Evolutionary conservation across 2,329 filamentous ascomycete genomes (phyloP), one percentile per base, ranked within the genome.

Genomic region (Stemphylium beticola): DNA sequence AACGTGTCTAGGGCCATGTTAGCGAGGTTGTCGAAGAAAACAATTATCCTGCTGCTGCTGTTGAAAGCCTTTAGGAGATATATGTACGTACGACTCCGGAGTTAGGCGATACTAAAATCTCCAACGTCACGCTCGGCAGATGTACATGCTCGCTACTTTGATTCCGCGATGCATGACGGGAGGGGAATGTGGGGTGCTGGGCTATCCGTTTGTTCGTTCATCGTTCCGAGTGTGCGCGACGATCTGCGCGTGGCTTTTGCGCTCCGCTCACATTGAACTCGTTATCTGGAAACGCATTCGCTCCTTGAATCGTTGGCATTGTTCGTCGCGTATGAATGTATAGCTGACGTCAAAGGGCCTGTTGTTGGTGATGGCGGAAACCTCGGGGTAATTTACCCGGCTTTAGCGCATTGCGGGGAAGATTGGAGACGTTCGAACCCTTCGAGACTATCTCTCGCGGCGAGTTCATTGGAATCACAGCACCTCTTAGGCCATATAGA

Each of bases 1-100:
- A 69, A 24, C 2, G 63, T 59, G 38, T 67, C 67, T 62, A 67
- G 11, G 24, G 69, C 65, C 70, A 73, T 73, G 56, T 57, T 49
- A 44, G 55, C 10, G 3, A 24, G 12, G 32, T 14, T 15, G 24
- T 18, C 22, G 10, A 4, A 37, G 14, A 49, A 15, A 15, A 17
- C 22, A 22, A 34, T 4, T 34, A 39, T 20, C n/a, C n/a, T n/a
- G 18, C 26, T 38, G 44, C n/a, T 36, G 26, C 14, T 34, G 22
- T 43, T 20, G 34, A 26, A 34, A 18, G n/a, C 14, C 18, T 26
- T 9, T 31, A 20, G 15, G 11, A 18, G 17, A 5, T 33, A 52
- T 34, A 34, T 48, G n/a, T 17, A 52, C 43, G 43, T 53, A 55
- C 44, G 49, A 31, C 50, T 48, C n/a, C 22, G 24, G 22, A 53